These are phyloP conservation scores for Penicillium sp. DNA, from an alignment of 2,329 filamentous ascomycete species.

Conservation along the genomic window DNA sequence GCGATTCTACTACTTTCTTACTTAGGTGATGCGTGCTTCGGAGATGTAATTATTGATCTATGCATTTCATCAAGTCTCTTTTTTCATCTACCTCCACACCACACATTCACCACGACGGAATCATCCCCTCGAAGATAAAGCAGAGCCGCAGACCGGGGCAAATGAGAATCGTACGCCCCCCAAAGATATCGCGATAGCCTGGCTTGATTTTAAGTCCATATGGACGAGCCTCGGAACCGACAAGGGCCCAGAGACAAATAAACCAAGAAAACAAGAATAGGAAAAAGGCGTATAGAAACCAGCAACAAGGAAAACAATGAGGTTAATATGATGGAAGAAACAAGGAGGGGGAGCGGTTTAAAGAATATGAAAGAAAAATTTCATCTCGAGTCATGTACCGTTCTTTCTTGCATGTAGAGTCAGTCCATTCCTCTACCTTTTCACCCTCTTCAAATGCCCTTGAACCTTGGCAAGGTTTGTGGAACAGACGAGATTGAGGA, in stretches of 20 bases:
- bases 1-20: background rate
- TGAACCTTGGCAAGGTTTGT: slow-evolving; percentile 1
- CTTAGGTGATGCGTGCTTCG: background rate
- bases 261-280: slow-evolving; percentile 14
- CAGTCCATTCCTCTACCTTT: slow-evolving; percentile 22
- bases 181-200: slow-evolving; percentile 26
- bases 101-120: slow-evolving; percentile 19
- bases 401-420: slow-evolving; percentile 28
- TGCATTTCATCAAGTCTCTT: slow-evolving; percentile 30
- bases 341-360: slow-evolving; percentile 22
- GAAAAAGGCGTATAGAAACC: slow-evolving; percentile 18
- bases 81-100: slow-evolving; percentile 23
- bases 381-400: slow-evolving; percentile 32
- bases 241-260: slow-evolving; percentile 12
- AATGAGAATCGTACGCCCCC: slow-evolving; percentile 29
- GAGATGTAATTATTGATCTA: slow-evolving; percentile 21
- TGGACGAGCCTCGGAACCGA: slow-evolving; percentile 13
- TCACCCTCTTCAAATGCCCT: slow-evolving; percentile 17
- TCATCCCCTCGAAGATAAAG: slow-evolving; percentile 14
- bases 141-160: slow-evolving; percentile 24
- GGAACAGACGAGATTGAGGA: background rate
- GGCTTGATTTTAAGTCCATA: slow-evolving; percentile 24
- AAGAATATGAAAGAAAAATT: slow-evolving; percentile 28
- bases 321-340: slow-evolving; percentile 22
- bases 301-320: slow-evolving; percentile 15